These are phyloP conservation scores for Strigomonas galati DNA, from an alignment of 208 protist species.

Conservation along the genomic window DNA sequence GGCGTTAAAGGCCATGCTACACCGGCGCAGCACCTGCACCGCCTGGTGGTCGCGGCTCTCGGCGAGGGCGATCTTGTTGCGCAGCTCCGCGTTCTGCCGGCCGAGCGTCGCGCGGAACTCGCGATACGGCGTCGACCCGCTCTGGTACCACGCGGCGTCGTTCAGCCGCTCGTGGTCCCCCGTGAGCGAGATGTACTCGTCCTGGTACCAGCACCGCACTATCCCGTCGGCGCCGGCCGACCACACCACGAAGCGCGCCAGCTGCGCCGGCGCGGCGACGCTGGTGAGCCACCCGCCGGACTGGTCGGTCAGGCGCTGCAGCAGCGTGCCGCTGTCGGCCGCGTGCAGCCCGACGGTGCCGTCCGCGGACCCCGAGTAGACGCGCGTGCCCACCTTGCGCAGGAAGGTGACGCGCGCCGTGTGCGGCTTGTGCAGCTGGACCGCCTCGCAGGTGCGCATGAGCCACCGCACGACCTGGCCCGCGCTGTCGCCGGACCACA, in stretches of 20 bases:
- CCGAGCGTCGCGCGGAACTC: constrained; percentile 57
- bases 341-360: constrained; percentile 66
- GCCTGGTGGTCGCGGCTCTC: constrained; percentile 34
- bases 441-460: constrained; percentile 66
- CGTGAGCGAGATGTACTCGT: constrained; percentile 62
- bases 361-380: constrained; percentile 68
- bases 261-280: constrained; percentile 47
- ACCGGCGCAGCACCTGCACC: constrained; percentile 39
- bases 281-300: constrained; percentile 40
- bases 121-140: constrained; percentile 71
- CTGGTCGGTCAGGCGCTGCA: constrained; percentile 60
- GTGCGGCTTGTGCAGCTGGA: constrained; percentile 46
- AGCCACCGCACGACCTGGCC: constrained; percentile 69
- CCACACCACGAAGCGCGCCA: constrained; percentile 80
- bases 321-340: constrained; percentile 36
- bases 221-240: constrained; percentile 57
- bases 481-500: constrained; percentile 79
- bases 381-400: constrained; percentile 54
- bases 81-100: constrained; percentile 47
- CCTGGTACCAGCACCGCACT: constrained; percentile 86
- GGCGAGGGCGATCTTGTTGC: constrained; percentile 32
- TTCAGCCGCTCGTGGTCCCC: constrained; percentile 63
- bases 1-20: constrained; percentile 39
- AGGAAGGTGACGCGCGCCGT: constrained; percentile 46
- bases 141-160: constrained; percentile 69